Evolutionary conservation across 139 green algal species (phyloP), one percentile per base, ranked within the genome.

Genomic region (Chlorokybus atmophyticus): DNA sequence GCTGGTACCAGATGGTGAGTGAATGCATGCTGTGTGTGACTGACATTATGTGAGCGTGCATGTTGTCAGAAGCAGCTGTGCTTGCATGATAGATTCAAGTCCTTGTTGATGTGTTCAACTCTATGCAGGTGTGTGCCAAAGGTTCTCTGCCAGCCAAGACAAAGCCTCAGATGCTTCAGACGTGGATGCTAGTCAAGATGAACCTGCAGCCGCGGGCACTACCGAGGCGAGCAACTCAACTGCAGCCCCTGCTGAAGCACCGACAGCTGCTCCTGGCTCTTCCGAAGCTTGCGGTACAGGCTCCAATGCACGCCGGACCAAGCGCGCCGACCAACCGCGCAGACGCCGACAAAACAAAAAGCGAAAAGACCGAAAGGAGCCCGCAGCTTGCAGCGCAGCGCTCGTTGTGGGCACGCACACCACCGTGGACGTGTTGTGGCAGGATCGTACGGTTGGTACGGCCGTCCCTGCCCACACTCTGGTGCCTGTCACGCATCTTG

Each of bases 391-490:
- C 10, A 14, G 10, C 35, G 35, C 35, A 14, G 35, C 35, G 35
- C 35, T 44, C 35, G 35, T 75, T 6, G 49, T 67, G 29, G 7
- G 19, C 4, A 74, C 64, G 8, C 24, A 28, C 10, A 77, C 64
- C 2, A 23, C 25, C 1, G 70, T 74, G 17, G 64, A 64, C 24
- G 73, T 80, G 38, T 39, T 35, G 52, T 80, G 73, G 73, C 73
- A 80, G 59, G 68, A 77, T 23, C 59, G 68, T 4, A 40, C 26
- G 5, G 3, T 57, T 6, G 32, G 26, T 27, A 26, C 48, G 23
- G 32, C 44, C 2, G 14, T 80, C 1, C 3, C 39, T 1, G 52
- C 57, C 3, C n/a, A 23, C 29, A 7, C 55, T 7, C 42, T 77
- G 25, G n/a, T 80, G 5, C 67, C 64, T 5, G 32, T 75, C n/a